Conservation (phyloP, 1,139 yeast species). For the Magnusiomyces ingens region DNA sequence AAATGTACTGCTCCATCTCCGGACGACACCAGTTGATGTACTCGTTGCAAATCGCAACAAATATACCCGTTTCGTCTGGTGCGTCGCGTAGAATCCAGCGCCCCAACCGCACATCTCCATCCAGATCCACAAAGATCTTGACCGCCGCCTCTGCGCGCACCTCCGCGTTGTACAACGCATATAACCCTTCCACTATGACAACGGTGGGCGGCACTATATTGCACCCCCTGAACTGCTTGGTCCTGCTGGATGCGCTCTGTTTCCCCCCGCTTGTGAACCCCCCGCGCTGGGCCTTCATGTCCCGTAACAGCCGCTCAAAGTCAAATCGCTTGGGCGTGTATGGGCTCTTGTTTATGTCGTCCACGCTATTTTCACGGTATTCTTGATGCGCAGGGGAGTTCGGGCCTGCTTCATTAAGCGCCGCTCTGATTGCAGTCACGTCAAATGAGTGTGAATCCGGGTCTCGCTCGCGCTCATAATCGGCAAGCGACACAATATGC, state of each 20-base stretch:
- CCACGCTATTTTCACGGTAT: conserved; percentile 10
- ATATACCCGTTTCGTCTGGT: conserved; percentile 26
- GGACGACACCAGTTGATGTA: conserved; percentile 37
- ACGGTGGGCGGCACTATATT: conserved; percentile 28
- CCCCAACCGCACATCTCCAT: conserved; percentile 74
- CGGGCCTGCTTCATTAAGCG: conserved; percentile 4
- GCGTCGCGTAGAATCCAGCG: conserved; percentile 49
- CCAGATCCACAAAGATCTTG: conserved; percentile 76
- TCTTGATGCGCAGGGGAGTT: conserved; percentile 6
- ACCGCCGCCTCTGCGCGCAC: conserved; percentile 56
- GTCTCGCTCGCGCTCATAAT: conserved; percentile 20
- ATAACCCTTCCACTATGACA: conserved; percentile 66
- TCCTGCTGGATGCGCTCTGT: not conserved
- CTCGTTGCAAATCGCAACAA: conserved; percentile 48
- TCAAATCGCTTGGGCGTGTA: conserved; percentile 35
- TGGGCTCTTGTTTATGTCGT: conserved; percentile 2
- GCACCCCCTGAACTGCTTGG: conserved; percentile 4
- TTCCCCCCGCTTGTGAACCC: not conserved
- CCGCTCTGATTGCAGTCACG: not conserved
- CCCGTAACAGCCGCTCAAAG: conserved; percentile 31
- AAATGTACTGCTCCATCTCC: conserved; percentile 69
- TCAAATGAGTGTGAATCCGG: conserved; percentile 7
- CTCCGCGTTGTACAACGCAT: conserved; percentile 62
- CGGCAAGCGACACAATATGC: conserved; percentile 28
- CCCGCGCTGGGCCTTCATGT: conserved; percentile 18